Evolutionary conservation across 2,329 filamentous ascomycete species (phyloP), one percentile per base, ranked within the genome.

Genomic region (Talaromyces albobiverticillius): DNA sequence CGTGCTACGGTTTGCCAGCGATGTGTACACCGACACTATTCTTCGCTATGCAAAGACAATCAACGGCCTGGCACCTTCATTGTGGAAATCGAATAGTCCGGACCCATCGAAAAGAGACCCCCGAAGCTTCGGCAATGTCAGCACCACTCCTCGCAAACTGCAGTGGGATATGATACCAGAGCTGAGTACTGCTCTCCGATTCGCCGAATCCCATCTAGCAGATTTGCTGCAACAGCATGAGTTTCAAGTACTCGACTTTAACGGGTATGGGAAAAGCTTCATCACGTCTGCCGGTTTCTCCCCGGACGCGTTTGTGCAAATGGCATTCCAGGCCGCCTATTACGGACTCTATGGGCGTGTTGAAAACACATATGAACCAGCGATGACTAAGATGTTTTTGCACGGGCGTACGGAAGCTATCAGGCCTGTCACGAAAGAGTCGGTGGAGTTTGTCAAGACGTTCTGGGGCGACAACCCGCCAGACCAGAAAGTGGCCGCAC

Each of bases 321-420:
- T 99, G 93, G 94, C 94, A 0, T 96, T 96, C 76, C 94, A 99
- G 71, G 93, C 93, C 4, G 93, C 94, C 1, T 97, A 99, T 76
- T 99, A 96, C 66, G 94, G 94, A 2, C 81, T 99, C 7, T 99
- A 97, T 64, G 94, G 94, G 3, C 85, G 90, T 4, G 84, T 96
- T 1, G 94, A 97, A 71, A 95, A 90, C 67, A 94, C 92, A 0
- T 99, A 99, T 69, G 94, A 99, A 72, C 94, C 94, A 7, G 93
- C 94, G 40, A 97, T 99, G 94, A 99, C 94, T 49, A 99, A 99
- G 71, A 79, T 88, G 56, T 99, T 84, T 74, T 83, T 95, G 57
- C 94, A 97, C 68, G 94, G 94, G 10, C 88, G 94, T 43, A 99
- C 94, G 0, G 94, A 99, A 73, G 93, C 94, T 4, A 88, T 99